Evolutionary conservation across 352 stramenopile species (phyloP), one percentile per base, ranked within the genome.

Genomic region (Elongisporangium anandrum): DNA sequence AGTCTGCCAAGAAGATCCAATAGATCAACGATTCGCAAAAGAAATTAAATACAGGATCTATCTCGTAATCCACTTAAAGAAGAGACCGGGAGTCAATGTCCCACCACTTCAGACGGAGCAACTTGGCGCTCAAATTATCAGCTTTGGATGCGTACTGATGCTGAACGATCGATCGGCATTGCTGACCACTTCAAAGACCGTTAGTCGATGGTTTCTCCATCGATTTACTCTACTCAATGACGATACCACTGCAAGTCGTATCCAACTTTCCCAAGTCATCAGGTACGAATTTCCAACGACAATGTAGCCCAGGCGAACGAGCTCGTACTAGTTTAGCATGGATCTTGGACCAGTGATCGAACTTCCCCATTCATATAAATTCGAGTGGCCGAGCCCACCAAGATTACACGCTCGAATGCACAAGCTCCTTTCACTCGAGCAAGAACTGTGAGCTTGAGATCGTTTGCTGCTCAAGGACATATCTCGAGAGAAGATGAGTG

Each of bases 341-440:
- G 5, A 41, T 15, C 9, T 41, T 15, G 29, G 29, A 13, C 29
- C 29, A 34, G 24, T 34, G 24, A 34, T 34, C 9, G 29, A 41
- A 13, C 9, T 13, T 15, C 29, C 9, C 29, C 29, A 41, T 8
- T 41, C 9, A 15, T 41, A 41, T 15, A 41, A 15, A 41, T 15
- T 15, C 16, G 66, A 74, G 22, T 19, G 57, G 41, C 65, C 67
- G 23, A 68, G 54, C 0, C 67, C 69, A 26, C 63, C 60, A 0
- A 68, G 50, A 48, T 72, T 72, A 45, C 60, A 63, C 16, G 66
- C 66, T 34, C 60, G 60, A 26, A 69, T 60, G 8, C 53, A 66
- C 17, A 77, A 64, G 19, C 60, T 52, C 13, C 59, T 57, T 50
- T 77, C 69, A 17, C 5, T 41, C 9, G 29, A 41, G 29, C 9